Evolutionary conservation across 164 flowering plant genomes (phyloP), one percentile per base, ranked within the genome.

Genomic region (Chimonanthus praecox): DNA sequence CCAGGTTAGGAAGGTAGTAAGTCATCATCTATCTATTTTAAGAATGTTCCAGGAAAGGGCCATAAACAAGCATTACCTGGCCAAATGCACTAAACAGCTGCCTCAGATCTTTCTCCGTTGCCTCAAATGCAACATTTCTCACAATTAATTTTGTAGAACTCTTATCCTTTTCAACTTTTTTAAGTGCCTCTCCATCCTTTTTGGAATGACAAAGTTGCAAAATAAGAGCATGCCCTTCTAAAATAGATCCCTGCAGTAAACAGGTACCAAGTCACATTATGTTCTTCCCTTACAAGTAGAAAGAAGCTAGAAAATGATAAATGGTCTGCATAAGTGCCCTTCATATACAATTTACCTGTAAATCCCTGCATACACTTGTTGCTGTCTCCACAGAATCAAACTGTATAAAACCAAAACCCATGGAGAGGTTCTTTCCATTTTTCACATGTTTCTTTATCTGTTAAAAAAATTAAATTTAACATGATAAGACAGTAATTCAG

Each of bases 71-170:
- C 48, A 71, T 49, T 78, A 96, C 99, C 99, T 96, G 94, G 69
- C 99, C 99, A 76, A 88, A 96, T 67, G 98, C 88, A 79, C 90
- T 91, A 77, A 94, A 96, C 7, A 96, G 80, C 81, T 92, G 95
- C 75, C 92, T 85, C 5, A 96, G 84, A 75, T 96, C 99, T 79
- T 92, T 96, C 80, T 83, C 84, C 3, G 98, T 92, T 66, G 99
- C 99, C 86, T 94, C 93, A 81, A 96, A 96, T 70, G 99, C 98
- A 48, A 96, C 95, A 83, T 96, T 96, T 82, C 91, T 89, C 70
- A 94, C 95, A 64, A 92, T 87, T 71, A 96, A 64, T 73, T 96
- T 96, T 73, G 97, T 96, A 21, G 91, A 86, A 79, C 95, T 89
- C 76, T 62, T 84, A 71, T 86, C 95, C 80, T 86, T 87, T 11